Evolutionary conservation across 371 early-diverging fungal species (phyloP).

Genomic region (Mortierella sp.): DNA sequence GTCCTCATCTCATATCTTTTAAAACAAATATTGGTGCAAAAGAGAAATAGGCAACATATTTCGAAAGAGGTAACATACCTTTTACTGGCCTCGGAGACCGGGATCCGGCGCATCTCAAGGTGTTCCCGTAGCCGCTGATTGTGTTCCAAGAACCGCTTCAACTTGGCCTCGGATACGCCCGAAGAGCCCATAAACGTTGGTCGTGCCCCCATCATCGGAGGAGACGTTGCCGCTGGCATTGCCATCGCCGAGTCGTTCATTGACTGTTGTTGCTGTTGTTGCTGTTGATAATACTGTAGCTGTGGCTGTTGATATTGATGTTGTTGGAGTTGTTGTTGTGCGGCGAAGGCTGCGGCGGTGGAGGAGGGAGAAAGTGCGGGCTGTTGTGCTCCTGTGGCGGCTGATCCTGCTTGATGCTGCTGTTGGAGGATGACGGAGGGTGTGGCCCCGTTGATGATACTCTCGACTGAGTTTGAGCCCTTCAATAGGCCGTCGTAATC

Average conservation of each 20-base stretch:
- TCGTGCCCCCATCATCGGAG: not conserved
- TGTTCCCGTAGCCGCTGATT: constrained; percentile 83
- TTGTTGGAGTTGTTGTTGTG: not conserved
- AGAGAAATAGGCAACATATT: not conserved
- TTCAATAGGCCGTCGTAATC: not conserved
- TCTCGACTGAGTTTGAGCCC: not conserved
- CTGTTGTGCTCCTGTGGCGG: not conserved
- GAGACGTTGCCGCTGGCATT: not conserved
- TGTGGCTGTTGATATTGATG: not conserved
- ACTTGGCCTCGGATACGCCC: constrained; percentile 75
- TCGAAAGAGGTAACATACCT: constrained; percentile 52
- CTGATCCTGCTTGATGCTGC: constrained; percentile 2
- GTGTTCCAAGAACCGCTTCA: constrained; percentile 80
- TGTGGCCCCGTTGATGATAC: not conserved
- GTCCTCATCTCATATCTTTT: no score
- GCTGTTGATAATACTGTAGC: not conserved
- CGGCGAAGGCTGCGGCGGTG: not conserved
- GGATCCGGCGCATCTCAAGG: constrained; percentile 81
- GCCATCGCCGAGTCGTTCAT: not conserved
- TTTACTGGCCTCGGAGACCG: constrained; percentile 83
- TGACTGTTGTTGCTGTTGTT: not conserved
- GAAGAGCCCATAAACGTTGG: not conserved
- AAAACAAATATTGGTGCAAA: not conserved
- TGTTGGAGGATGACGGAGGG: not conserved
- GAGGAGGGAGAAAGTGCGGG: not conserved